Conservation (phyloP, 2,329 filamentous ascomycete species). For the Nemania diffusa region DNA sequence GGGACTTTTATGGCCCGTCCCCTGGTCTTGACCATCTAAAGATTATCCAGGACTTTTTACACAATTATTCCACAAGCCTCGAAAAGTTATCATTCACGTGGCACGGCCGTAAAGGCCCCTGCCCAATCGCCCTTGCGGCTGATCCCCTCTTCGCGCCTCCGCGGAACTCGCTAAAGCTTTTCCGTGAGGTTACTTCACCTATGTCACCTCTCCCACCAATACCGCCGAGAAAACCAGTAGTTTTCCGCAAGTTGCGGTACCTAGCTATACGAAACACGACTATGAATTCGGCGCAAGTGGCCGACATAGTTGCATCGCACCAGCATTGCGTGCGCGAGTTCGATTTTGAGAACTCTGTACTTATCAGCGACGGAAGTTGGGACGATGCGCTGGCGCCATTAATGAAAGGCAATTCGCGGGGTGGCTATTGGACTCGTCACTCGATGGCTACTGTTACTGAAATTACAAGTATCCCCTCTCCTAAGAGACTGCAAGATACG, state of each 20-base stretch:
- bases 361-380: slow-evolving; percentile 77
- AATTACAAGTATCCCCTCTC: slow-evolving; percentile 42
- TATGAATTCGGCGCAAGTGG: slow-evolving; percentile 77
- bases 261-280: slow-evolving; percentile 78
- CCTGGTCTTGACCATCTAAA: slow-evolving; percentile 76
- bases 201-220: slow-evolving; percentile 70
- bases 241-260: slow-evolving; percentile 73
- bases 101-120: slow-evolving; percentile 77
- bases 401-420: slow-evolving; percentile 59
- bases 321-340: slow-evolving; percentile 77
- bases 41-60: slow-evolving; percentile 83
- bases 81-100: slow-evolving; percentile 81
- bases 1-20: slow-evolving; percentile 69
- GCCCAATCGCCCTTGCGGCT: slow-evolving; percentile 75
- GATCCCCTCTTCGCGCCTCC: slow-evolving; percentile 75
- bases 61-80: slow-evolving; percentile 72
- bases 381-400: slow-evolving; percentile 83
- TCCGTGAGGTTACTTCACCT: slow-evolving; percentile 71
- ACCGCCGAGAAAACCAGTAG: slow-evolving; percentile 65
- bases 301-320: slow-evolving; percentile 74
- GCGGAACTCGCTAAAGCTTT: slow-evolving; percentile 65
- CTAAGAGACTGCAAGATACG: slow-evolving; percentile 12
- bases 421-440: slow-evolving; percentile 56
- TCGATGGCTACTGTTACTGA: slow-evolving; percentile 52
- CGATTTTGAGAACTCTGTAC: slow-evolving; percentile 79